Base-by-base conservation (phyloP, 192 early-diverging fungal genomes). In the Gryganskiella cystojenkinii region DNA sequence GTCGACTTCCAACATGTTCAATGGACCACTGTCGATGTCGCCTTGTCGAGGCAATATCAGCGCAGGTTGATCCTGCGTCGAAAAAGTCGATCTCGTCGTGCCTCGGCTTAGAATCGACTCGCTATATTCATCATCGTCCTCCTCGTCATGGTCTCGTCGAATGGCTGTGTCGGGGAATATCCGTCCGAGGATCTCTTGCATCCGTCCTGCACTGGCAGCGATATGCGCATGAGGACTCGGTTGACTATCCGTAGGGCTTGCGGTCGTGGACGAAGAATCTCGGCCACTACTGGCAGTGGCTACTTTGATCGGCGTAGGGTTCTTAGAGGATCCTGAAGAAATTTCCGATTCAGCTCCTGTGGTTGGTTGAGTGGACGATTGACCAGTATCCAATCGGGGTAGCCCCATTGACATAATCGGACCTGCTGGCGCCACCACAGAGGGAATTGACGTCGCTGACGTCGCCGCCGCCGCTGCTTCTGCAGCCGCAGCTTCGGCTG, bases 141-240 rank as follows among this genome's bases (percentile, higher is more conserved):
- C 31, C 7, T 15, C 49, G 5, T 19, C 63, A 19, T 14, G 4
- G 30, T 65, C 33, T 24, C 52, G 43, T 3, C 66, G 56, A 19
- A 67, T 61, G 3, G 74, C 63, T 6, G 53, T 45, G 22, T 78
- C 74, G 2, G 74, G 63, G 22, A 78, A 78, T 61, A 78, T 78
- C 3, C 74, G 60, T 14, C 64, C 74, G 25, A 78, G 31, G 28
- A 78, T 78, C 50, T 78, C 74, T 14, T 78, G 74, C 74, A 78
- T 78, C 20, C 74, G 11, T 40, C 66, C 73, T n/a, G 65, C 66
- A 49, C 65, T 78, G 28, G 55, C 74, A 11, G 67, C 74, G 1
- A 78, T 54, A 27, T 58, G 13, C 22, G 61, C 24, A 27, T 56
- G 63, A 9, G 53, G 60, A 13, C 74, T 69, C 20, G 61, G 65